Evolutionary conservation across 495 filamentous ascomycete genomes (phyloP).

Genomic region (Choiromyces venosus): DNA sequence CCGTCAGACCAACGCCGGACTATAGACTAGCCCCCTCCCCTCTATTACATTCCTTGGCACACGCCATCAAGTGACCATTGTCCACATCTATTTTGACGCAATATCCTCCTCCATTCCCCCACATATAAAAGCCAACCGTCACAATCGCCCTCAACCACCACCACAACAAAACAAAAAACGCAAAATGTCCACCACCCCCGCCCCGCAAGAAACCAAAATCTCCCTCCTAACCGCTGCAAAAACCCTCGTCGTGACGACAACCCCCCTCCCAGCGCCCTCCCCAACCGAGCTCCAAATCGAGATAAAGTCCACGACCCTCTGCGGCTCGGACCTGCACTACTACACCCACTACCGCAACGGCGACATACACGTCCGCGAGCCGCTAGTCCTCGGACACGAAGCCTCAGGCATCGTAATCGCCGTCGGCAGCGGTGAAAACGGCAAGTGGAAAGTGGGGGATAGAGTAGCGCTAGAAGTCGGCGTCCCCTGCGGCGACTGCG

Average conservation of each 20-base stretch:
- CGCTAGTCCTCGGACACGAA: constrained; percentile 74
- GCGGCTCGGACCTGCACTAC: constrained; percentile 80
- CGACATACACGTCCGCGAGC: constrained; percentile 66
- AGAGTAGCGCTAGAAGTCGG: constrained; percentile 86
- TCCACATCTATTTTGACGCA: too few relatives aligned
- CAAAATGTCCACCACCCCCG: neutral
- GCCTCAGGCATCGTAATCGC: constrained; percentile 65
- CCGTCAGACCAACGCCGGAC: too few relatives aligned
- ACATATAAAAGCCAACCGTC: neutral
- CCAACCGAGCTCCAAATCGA: constrained; percentile 65
- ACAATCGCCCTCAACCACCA: neutral
- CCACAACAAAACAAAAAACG: neutral
- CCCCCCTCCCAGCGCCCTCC: constrained; percentile 46
- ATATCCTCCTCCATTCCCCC: too few relatives aligned
- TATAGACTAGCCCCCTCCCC: too few relatives aligned
- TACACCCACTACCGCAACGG: constrained; percentile 81
- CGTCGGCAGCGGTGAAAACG: constrained; percentile 49
- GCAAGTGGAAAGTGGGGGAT: constrained; percentile 55
- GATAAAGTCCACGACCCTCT: constrained; percentile 70
- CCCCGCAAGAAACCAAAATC: constrained; percentile 44
- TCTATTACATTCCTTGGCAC: too few relatives aligned
- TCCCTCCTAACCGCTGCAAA: constrained; percentile 55
- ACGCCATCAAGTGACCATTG: too few relatives aligned
- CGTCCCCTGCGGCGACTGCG: constrained; percentile 70
- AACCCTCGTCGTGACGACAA: constrained; percentile 51